A percentile compares a stretch with the other conserved stretches of the same genome.
phyloP scores from a whole-genome alignment of 1,284 basidiomycete genomes.

The Cryptococcus sp. region DNA sequence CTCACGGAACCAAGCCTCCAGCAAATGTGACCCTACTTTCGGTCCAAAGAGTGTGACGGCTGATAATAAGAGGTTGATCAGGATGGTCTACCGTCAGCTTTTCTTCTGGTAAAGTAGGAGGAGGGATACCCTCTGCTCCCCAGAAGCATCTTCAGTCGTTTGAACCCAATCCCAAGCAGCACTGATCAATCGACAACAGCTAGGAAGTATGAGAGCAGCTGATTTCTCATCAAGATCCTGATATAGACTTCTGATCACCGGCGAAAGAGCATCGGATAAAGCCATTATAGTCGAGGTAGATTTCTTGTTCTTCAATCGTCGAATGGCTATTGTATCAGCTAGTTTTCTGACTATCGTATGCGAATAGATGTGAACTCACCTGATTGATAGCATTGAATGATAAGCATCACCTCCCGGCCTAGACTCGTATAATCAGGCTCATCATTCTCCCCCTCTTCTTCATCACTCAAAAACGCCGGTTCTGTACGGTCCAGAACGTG shows the following conservation, averaged over 20 bases:
- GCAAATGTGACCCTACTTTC: slow-evolving; percentile 1
- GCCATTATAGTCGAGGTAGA: slow-evolving; percentile 33
- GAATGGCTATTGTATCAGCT: slow-evolving; percentile 15
- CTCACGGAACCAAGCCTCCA: no score
- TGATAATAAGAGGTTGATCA: no score
- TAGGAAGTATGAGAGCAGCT: slow-evolving; percentile 4
- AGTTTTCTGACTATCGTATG: background rate
- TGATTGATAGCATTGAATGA: slow-evolving; percentile 48
- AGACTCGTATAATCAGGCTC: slow-evolving; percentile 47
- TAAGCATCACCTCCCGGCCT: slow-evolving; percentile 53
- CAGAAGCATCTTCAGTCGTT: slow-evolving; percentile 23
- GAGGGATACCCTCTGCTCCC: slow-evolving; percentile 38
- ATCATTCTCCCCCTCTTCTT: slow-evolving; percentile 20
- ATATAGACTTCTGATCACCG: slow-evolving; percentile 2
- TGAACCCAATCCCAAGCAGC: slow-evolving; percentile 26
- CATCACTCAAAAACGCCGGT: slow-evolving; percentile 27
- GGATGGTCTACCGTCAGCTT: no score
- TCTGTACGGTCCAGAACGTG: slow-evolving; percentile 26
- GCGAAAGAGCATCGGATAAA: slow-evolving; percentile 9
- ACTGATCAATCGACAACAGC: slow-evolving; percentile 1
- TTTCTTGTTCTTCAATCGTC: slow-evolving; percentile 19
- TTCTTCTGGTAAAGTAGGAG: no score
- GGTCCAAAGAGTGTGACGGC: no score
- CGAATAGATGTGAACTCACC: slow-evolving; percentile 14
- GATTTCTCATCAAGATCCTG: background rate